phyloP scores from a whole-genome alignment of 768 basidiomycete species.

The Trametes coccinea region DNA sequence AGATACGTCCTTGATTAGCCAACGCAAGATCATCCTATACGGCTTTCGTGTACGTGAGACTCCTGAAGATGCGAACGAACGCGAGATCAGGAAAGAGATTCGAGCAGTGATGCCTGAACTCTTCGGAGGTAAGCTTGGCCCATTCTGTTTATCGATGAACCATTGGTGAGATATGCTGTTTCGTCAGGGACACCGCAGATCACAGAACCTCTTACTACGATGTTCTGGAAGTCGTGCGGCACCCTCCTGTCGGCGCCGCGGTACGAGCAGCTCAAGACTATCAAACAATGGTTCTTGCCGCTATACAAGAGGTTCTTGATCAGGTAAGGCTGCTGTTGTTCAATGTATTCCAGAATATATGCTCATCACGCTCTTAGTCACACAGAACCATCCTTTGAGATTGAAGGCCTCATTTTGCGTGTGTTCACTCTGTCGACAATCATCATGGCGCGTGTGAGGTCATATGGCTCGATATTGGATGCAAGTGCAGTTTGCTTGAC shows the following conservation, averaged over 20 bases:
- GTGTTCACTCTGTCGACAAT: conserved; percentile 60
- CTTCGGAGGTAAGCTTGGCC: conserved; percentile 53
- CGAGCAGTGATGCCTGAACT: conserved; percentile 62
- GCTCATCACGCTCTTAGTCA: not conserved
- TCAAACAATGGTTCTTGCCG: conserved; percentile 77
- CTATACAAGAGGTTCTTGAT: conserved; percentile 49
- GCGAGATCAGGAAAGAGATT: conserved; percentile 70
- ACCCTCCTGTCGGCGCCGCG: conserved; percentile 56
- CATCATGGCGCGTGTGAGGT: conserved; percentile 60
- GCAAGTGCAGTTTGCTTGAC: conserved; percentile 38
- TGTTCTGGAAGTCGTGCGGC: conserved; percentile 41
- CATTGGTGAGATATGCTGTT: not conserved
- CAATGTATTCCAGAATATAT: too few species aligned
- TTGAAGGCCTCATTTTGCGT: conserved; percentile 41
- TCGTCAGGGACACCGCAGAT: conserved; percentile 15
- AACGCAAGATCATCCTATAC: conserved; percentile 69
- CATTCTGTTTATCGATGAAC: not conserved
- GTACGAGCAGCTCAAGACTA: conserved; percentile 72
- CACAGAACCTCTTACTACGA: conserved; percentile 14
- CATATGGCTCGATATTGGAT: conserved; percentile 69
- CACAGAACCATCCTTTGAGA: conserved; percentile 5
- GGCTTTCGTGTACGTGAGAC: conserved; percentile 69
- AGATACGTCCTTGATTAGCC: conserved; percentile 59
- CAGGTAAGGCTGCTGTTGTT: conserved; percentile 36
- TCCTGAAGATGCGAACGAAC: conserved; percentile 69